Base-by-base conservation (phyloP, 2,329 filamentous ascomycete species). In the Exserohilum rostratum region DNA sequence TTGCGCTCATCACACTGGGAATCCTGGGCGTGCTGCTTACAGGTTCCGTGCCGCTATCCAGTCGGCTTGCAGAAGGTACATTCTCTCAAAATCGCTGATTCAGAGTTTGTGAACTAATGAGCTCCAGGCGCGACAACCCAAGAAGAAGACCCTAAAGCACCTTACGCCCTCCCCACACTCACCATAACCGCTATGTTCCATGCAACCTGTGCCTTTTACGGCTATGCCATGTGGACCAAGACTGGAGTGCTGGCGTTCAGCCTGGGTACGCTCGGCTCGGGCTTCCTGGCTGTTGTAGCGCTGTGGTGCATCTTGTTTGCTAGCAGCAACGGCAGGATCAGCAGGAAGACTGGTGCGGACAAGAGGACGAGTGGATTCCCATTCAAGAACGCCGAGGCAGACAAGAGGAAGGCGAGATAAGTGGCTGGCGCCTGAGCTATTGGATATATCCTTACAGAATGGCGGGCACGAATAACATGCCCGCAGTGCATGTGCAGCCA, bases 121-220 rank as follows among this genome's bases (percentile, higher is more conserved):
- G 9, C 7, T 13, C 1, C 43, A 71, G 75, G 77, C 13, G 66
- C 68, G 7, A 67, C 73, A 15, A 76, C 74, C n/a, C 64, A 69
- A 15, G 66, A 66, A 7, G 50, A 60, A 6, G 74, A 76, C 38
- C 73, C 73, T 33, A 76, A 75, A 60, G 73, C 72, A 0, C 75
- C 75, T 4, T 78, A 79, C 71, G 88, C 88, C 5, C 78, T 83
- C 33, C 88, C 90, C 2, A 86, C 85, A 1, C 72, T 91, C 17
- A 80, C 87, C 34, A 76, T 92, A 12, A 89, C 89, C 1, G 83
- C 85, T 0, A 57, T 85, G 3, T 90, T 90, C 77, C 90, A 93
- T 72, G 77, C 80, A 15, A 76, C 78, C 20, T 66, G 80, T 0
- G 79, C 80, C 4, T 86, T 86, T 15, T 73, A 75, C 51, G 81